Evolutionary conservation across 345 rosid genomes (phyloP).

Genomic region (Erysimum cheiranthoides): DNA sequence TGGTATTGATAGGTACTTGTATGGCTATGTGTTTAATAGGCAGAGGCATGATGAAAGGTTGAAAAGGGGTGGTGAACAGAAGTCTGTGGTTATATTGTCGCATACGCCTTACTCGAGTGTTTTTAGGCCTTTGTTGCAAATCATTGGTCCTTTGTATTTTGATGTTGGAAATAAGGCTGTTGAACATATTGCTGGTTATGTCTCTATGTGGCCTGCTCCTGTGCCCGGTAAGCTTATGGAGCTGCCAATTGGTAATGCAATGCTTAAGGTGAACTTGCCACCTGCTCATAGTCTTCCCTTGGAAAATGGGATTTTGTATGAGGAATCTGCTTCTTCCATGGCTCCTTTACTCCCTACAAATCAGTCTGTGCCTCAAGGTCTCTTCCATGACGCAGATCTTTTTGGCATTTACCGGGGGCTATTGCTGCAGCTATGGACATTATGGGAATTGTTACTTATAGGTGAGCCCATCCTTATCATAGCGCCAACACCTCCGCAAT

Average conservation of each 20-base stretch:
- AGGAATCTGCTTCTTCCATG: conserved; percentile 84
- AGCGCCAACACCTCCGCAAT: conserved; percentile 96
- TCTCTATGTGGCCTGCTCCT: conserved; percentile 94
- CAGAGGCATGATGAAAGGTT: conserved; percentile 96
- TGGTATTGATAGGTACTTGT: conserved; percentile 54
- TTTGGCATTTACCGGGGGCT: conserved; percentile 86
- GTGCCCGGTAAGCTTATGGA: conserved; percentile 88
- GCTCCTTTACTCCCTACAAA: conserved; percentile 93
- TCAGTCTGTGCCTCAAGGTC: conserved; percentile 93
- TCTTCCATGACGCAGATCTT: conserved; percentile 94
- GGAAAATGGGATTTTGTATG: conserved; percentile 62
- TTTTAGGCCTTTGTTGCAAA: conserved; percentile 91
- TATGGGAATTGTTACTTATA: conserved; percentile 91
- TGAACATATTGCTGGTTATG: conserved; percentile 84
- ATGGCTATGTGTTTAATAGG: conserved; percentile 94
- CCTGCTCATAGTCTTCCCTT: conserved; percentile 88
- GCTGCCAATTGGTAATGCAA: conserved; percentile 92
- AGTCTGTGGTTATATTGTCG: conserved; percentile 90
- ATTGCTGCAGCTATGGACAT: conserved; percentile 84
- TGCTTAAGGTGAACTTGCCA: conserved; percentile 84
- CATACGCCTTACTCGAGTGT: conserved; percentile 79
- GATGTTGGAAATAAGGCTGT: conserved; percentile 85
- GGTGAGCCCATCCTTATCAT: conserved; percentile 95
- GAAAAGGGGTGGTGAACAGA: conserved; percentile 97
- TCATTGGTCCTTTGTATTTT: conserved; percentile 93